phyloP scores from a whole-genome alignment of 2,329 filamentous ascomycete species.

The Byssochlamys sp. region DNA sequence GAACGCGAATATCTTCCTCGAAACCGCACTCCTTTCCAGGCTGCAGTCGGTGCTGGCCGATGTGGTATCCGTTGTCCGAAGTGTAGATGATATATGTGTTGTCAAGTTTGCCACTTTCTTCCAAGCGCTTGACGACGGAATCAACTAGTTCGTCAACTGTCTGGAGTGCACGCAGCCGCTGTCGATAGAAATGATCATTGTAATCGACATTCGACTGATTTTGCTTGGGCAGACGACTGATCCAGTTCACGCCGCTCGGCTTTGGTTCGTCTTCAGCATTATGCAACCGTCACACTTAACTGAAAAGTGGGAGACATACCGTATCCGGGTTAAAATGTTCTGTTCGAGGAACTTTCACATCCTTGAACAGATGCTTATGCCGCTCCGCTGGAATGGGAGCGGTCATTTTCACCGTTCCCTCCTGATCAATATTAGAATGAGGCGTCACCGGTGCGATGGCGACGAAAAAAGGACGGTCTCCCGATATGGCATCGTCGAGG shows the following conservation, averaged over 20 bases:
- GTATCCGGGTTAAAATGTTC: conserved; percentile 57
- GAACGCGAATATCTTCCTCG: conserved; percentile 53
- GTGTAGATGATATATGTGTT: conserved; percentile 55
- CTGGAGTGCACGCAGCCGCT: conserved; percentile 42
- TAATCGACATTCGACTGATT: conserved; percentile 41
- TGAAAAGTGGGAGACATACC: conserved; percentile 22
- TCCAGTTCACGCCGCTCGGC: conserved; percentile 39
- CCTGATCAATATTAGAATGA: conserved; percentile 46
- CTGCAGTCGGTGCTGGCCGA: conserved; percentile 49
- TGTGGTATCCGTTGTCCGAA: conserved; percentile 53
- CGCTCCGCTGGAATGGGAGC: conserved; percentile 51
- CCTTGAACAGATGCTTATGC: conserved; percentile 54
- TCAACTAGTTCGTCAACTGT: conserved; percentile 48
- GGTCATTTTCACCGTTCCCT: conserved; percentile 26
- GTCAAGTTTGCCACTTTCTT: conserved; percentile 34
- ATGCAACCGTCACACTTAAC: neutral
- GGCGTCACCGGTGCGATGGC: conserved; percentile 57
- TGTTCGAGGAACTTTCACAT: conserved; percentile 51
- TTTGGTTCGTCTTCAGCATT: conserved; percentile 6
- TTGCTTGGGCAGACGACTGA: conserved; percentile 34
- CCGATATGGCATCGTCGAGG: conserved; percentile 49
- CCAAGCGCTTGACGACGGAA: conserved; percentile 33
- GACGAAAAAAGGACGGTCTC: conserved; percentile 56
- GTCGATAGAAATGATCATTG: conserved; percentile 45
- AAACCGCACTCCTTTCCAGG: conserved; percentile 51